Evolutionary conservation across 441 rosid genomes (phyloP).

Genomic region (Gossypium armourianum): DNA sequence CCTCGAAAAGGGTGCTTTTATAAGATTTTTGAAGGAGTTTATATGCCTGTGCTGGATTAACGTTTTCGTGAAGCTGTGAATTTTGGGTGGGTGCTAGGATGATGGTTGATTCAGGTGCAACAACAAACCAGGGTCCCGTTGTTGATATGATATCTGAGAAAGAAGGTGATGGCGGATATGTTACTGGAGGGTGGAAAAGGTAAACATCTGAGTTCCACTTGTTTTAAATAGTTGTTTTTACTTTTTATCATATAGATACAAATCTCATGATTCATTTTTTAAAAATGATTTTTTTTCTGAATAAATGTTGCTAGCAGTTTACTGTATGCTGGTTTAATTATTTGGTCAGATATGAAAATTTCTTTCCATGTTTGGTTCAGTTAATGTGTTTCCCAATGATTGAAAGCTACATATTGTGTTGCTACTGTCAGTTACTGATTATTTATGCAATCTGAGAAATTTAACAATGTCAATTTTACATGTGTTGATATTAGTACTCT

Average conservation of each 20-base stretch:
- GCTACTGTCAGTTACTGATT: not conserved
- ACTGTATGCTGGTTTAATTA: not conserved
- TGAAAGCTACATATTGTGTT: not conserved
- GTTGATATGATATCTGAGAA: slow-evolving; percentile 37
- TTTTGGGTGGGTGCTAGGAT: slow-evolving; percentile 30
- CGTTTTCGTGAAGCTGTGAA: slow-evolving; percentile 22
- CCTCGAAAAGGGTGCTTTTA: slow-evolving; percentile 22
- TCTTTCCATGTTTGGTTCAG: not conserved
- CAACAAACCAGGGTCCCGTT: slow-evolving; percentile 31
- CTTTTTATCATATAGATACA: not conserved
- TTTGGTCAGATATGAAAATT: not conserved
- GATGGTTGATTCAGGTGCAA: slow-evolving; percentile 66
- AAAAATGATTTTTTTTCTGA: not conserved
- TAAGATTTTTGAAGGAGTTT: slow-evolving; percentile 24
- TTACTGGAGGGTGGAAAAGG: not conserved
- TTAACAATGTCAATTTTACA: not conserved
- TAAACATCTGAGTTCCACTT: not conserved
- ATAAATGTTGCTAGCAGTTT: not conserved
- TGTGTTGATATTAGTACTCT: not conserved
- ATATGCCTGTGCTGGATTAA: slow-evolving; percentile 27
- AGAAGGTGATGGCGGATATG: slow-evolving; percentile 26
- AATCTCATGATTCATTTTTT: not conserved
- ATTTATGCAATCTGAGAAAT: not conserved
- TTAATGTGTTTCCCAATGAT: not conserved
- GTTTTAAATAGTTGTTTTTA: not conserved